Conservation (phyloP, 345 rosid genomes). For the Passiflora organensis region DNA sequence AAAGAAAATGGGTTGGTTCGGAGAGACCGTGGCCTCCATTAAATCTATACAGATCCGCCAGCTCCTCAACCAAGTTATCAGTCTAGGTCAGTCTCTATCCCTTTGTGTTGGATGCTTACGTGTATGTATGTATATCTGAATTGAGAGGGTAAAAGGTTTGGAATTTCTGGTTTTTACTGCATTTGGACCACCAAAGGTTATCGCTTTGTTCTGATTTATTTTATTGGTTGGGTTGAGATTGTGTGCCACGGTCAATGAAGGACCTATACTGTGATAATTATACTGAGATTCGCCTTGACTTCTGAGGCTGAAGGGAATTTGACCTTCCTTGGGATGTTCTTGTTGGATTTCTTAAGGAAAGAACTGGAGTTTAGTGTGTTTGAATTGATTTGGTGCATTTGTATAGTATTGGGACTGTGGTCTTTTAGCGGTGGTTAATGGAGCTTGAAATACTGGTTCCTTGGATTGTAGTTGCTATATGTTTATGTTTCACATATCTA, state of each 20-base stretch:
- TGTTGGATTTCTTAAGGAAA: background rate
- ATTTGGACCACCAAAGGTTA: background rate
- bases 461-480: too few relatives aligned
- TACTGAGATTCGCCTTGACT: too few relatives aligned
- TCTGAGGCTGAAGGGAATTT: too few relatives aligned
- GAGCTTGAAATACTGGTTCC: background rate
- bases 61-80: slow-evolving; percentile 69
- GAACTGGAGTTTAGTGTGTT: background rate
- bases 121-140: too few relatives aligned
- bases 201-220: background rate
- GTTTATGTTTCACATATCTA: too few relatives aligned
- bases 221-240: background rate
- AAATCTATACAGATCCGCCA: slow-evolving; percentile 82
- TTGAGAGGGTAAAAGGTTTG: background rate
- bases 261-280: too few relatives aligned
- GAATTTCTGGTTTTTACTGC: background rate
- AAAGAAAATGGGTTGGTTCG: slow-evolving; percentile 62
- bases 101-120: background rate
- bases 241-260: background rate
- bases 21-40: slow-evolving; percentile 68
- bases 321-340: too few relatives aligned
- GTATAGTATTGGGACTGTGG: background rate
- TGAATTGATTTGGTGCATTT: background rate
- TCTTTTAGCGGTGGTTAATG: background rate
- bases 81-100: slow-evolving; percentile 54